A percentile compares a stretch with the other conserved stretches of the same genome.
phyloP scores from a whole-genome alignment of 2,329 filamentous ascomycete species.

The Hyphodiscus sp. region DNA sequence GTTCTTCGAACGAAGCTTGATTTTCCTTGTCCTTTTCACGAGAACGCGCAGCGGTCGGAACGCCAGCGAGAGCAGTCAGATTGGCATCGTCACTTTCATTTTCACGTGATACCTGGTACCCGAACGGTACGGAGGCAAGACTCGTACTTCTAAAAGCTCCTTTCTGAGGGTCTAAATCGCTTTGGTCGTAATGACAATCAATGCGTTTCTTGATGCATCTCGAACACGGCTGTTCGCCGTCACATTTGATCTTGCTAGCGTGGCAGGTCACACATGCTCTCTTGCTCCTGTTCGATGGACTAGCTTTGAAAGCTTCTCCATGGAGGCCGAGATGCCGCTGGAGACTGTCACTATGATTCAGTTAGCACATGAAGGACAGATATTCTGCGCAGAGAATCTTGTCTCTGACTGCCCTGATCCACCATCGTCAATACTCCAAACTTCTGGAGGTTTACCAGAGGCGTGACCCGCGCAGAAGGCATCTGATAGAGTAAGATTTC shows the following conservation, averaged over 20 bases:
- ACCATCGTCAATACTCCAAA: background rate
- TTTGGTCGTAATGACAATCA: constrained; percentile 31
- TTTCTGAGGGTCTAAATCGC: background rate
- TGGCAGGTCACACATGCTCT: constrained; percentile 39
- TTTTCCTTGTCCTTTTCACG: background rate
- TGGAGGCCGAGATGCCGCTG: constrained; percentile 23
- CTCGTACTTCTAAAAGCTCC: background rate
- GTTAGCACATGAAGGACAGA: background rate
- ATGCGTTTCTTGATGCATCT: constrained; percentile 35
- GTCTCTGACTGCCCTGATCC: background rate
- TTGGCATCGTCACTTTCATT: background rate
- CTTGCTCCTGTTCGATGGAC: constrained; percentile 28
- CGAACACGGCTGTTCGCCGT: constrained; percentile 35
- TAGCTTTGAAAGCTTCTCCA: constrained; percentile 20
- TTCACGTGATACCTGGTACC: background rate
- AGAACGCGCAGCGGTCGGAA: background rate
- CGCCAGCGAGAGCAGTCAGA: background rate
- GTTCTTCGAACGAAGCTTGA: background rate
- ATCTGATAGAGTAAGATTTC: background rate
- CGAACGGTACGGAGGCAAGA: background rate
- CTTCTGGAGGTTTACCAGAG: background rate
- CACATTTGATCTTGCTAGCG: constrained; percentile 40
- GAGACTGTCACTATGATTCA: constrained; percentile 20
- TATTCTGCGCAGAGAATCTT: background rate
- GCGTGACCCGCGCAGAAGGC: background rate